phyloP scores from a whole-genome alignment of 228 moss, liverwort and hornwort species.

The Sphagnum magellanicum region DNA sequence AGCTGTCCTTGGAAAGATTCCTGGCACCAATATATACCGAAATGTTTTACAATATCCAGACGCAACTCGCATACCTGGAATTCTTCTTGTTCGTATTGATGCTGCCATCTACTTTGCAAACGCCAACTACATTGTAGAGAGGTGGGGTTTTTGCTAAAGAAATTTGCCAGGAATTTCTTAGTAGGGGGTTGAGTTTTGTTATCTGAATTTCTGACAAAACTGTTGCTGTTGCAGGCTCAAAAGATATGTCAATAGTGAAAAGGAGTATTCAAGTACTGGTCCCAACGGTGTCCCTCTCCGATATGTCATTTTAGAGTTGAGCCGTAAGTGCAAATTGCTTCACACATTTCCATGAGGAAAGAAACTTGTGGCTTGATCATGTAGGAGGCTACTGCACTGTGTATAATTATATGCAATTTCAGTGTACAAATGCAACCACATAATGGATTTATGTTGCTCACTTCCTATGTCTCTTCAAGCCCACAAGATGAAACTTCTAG shows the following conservation, averaged over 20 bases:
- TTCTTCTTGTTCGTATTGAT: slow-evolving; percentile 44
- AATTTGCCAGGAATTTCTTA: not conserved
- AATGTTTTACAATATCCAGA: slow-evolving; percentile 55
- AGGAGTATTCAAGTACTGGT: not conserved
- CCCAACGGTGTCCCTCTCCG: slow-evolving; percentile 18
- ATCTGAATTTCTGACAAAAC: not conserved
- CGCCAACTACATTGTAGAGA: slow-evolving; percentile 41
- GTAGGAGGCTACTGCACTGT: not conserved
- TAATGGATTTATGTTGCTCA: not conserved
- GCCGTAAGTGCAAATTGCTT: slow-evolving; percentile 43
- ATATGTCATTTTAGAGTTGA: slow-evolving; percentile 58
- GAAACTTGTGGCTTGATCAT: not conserved
- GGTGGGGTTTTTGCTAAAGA: not conserved
- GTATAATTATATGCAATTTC: not conserved
- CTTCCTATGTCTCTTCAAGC: not conserved
- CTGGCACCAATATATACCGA: slow-evolving; percentile 54
- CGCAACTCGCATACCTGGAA: slow-evolving; percentile 27
- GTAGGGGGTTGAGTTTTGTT: not conserved
- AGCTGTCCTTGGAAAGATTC: slow-evolving; percentile 49
- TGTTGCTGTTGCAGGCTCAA: slow-evolving; percentile 18
- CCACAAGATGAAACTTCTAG: no score
- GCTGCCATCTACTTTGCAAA: slow-evolving; percentile 75
- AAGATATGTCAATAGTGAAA: slow-evolving; percentile 31
- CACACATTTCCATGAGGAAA: not conserved
- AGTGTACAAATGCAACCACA: not conserved